Base-by-base conservation (phyloP, 2,329 filamentous ascomycete species). In the Clonostachys rosea region DNA sequence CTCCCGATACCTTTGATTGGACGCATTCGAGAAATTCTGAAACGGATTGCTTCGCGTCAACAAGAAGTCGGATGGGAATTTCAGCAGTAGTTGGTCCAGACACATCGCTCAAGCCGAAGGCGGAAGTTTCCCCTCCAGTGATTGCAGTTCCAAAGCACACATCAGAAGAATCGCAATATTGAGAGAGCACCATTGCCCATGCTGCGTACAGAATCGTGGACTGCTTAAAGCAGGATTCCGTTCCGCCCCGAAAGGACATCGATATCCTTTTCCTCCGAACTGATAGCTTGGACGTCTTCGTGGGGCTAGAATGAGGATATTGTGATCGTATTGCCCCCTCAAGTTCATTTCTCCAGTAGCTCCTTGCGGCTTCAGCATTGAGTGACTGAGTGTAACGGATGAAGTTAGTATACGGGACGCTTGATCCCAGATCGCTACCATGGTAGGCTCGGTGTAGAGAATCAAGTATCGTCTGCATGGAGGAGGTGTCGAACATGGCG, bases 161-260 rank as follows among this genome's bases (percentile, higher is more conserved):
- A 42, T 71, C 67, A 16, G 57, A 43, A 24, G 46, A 61, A 49
- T 13, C 59, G 54, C 66, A 58, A 46, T 69, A 68, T 3, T 64
- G 35, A 33, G 43, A 11, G 42, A 47, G 41, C 13, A 37, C 34
- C 13, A 47, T 39, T 14, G 46, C 46, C 46, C 46, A 47, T n/a
- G 46, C 46, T 12, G 46, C 46, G 24, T 30, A 30, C 11, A 55
- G 24, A 5, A 58, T n/a, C n/a, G 18, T 46, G 0, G 54, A 52
- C 3, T 56, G 53, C 45, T 49, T 55, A 2, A 40, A 43, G 34
- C 34, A 50, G n/a, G 40, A 43, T 14, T 20, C 24, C 14, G 35
- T n/a, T 7, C 8, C 34, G 5, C 39, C 10, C 18, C 10, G 14
- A 4, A 41, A 16, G 8, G 39, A n/a, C 24, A 11, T 14, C 18